Conservation (phyloP, 345 rosid species). For the Linum usitatissimum region DNA sequence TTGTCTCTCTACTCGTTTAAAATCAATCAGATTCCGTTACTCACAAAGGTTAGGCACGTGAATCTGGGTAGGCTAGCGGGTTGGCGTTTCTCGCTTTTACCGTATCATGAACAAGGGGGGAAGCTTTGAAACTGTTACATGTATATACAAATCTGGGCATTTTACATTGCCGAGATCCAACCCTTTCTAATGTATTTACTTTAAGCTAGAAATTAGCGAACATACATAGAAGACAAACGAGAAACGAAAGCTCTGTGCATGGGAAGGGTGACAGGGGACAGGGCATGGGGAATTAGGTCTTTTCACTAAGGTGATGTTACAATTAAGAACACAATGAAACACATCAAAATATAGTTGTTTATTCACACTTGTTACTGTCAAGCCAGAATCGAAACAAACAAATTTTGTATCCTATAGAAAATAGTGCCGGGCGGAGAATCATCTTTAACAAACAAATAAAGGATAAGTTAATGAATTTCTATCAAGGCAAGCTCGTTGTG, state of each 20-base stretch:
- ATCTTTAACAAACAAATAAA: too few relatives aligned
- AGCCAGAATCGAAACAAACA: too few relatives aligned
- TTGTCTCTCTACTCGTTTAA: background rate
- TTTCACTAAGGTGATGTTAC: background rate
- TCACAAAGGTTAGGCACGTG: conserved; percentile 27
- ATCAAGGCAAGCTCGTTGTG: too few relatives aligned
- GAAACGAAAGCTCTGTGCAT: background rate
- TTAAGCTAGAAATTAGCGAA: background rate
- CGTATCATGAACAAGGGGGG: background rate
- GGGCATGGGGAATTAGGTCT: background rate
- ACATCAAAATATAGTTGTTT: too few relatives aligned
- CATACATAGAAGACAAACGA: background rate
- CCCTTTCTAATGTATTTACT: background rate
- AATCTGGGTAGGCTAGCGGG: conserved; percentile 13
- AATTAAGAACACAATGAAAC: background rate
- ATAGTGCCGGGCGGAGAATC: background rate
- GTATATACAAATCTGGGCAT: background rate
- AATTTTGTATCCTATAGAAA: background rate
- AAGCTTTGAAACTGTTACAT: background rate
- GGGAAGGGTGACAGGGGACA: background rate
- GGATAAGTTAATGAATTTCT: too few relatives aligned
- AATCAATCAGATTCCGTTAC: conserved; percentile 25
- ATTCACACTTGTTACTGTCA: too few relatives aligned
- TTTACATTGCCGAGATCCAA: background rate
- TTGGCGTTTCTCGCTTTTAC: background rate